Conservation (phyloP, 108 stramenopile genomes). For the Thalassiosira profunda region DNA sequence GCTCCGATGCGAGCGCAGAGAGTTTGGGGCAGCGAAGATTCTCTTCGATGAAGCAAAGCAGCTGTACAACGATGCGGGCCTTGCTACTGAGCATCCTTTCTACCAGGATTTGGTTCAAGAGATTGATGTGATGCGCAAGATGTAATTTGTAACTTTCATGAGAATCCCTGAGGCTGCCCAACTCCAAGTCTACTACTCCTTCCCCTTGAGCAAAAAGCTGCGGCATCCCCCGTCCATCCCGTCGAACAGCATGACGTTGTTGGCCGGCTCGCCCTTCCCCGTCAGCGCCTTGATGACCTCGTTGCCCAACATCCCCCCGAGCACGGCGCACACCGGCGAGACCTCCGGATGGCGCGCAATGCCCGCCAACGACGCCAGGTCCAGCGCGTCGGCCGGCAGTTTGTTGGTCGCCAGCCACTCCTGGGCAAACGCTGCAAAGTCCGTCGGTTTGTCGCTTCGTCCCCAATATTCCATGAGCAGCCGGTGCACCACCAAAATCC, state of each 20-base stretch:
- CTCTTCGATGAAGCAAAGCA: slow-evolving; percentile 40
- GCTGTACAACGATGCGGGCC: slow-evolving; percentile 31
- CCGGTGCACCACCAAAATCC: slow-evolving; percentile 67
- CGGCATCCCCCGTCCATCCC: slow-evolving; percentile 78
- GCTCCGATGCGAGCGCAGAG: slow-evolving; percentile 34
- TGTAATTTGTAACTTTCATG: too few species aligned
- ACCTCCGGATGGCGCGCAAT: slow-evolving; percentile 78
- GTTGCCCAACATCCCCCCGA: slow-evolving; percentile 95
- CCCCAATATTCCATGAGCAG: slow-evolving; percentile 74
- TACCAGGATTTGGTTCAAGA: slow-evolving; percentile 29
- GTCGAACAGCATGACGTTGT: slow-evolving; percentile 87
- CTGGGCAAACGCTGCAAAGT: slow-evolving; percentile 39
- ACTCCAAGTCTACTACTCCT: background rate
- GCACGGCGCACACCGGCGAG: slow-evolving; percentile 90
- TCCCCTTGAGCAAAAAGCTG: slow-evolving; percentile 63
- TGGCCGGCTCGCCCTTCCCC: slow-evolving; percentile 93
- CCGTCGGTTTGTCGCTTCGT: slow-evolving; percentile 12
- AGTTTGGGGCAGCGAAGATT: slow-evolving; percentile 50
- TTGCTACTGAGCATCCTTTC: slow-evolving; percentile 34
- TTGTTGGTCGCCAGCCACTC: slow-evolving; percentile 35
- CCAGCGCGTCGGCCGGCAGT: slow-evolving; percentile 11
- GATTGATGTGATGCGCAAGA: slow-evolving; percentile 25
- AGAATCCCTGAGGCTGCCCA: background rate
- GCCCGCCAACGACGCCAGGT: slow-evolving; percentile 44
- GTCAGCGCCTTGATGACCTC: slow-evolving; percentile 94